Base-by-base conservation (phyloP, 1,284 basidiomycete genomes). In the Gymnopus androsaceus region DNA sequence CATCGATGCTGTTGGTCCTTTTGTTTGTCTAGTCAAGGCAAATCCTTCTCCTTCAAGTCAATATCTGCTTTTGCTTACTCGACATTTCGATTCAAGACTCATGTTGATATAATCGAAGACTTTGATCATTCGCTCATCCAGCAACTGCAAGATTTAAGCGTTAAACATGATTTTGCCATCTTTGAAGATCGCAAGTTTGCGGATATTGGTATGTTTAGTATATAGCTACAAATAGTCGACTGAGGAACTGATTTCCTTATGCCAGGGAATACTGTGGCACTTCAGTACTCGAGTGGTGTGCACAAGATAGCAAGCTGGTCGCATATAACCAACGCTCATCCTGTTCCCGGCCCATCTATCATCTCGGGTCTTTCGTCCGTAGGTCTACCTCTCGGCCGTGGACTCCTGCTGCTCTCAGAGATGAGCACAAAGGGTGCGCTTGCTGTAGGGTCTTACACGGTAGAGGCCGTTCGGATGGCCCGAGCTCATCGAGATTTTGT, bases 101-200 rank as follows among this genome's bases (percentile, higher is more conserved):
- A 99, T 72, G 85, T 98, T 61, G 97, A 99, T 71, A 92, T 99
- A 61, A 81, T 99, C 51, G 88, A 94, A 64, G 95, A 99, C 73
- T 99, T 96, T 68, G 87, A 94, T 37, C 72, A 76, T 17, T 82
- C 83, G 14, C 74, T 98, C 42, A 83, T 96, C 54, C 74, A 85
- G 30, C 77, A 84, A 59, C 79, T 99, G 40, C 79, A 85, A 57
- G 75, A 76, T 45, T 82, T 99, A 11, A 88, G 89, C 67, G 68
- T 75, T 47, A 88, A 92, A 71, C 87, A 97, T 64, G 93, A 98
- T 67, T 99, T 99, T 74, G 72, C 98, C 56, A 96, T 98, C 67
- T 99, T 99, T 64, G 96, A 99, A 75, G 97, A 99, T 76, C 82
- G 97, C 63, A 99, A 99, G 73, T 99, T 99, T 68, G 97, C 97